These are phyloP conservation scores for Adansonia gregorii DNA, from an alignment of 441 rosid species.

Conservation along the genomic window DNA sequence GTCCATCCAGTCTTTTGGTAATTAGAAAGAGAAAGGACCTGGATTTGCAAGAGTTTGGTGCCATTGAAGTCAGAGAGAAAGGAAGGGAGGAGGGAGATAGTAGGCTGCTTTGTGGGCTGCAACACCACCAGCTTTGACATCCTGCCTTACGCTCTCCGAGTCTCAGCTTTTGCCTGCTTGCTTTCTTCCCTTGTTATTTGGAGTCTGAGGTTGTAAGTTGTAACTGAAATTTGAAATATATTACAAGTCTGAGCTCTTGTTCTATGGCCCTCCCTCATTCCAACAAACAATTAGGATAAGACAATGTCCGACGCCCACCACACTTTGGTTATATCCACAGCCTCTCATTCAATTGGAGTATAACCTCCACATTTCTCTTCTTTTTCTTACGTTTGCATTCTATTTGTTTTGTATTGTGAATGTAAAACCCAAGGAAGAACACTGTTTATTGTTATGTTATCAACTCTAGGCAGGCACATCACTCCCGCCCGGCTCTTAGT, in stretches of 20 bases:
- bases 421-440: neutral
- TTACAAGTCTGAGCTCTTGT: neutral
- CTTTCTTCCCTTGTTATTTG: slow-evolving; percentile 2
- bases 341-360: slow-evolving; percentile 44
- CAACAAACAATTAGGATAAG: slow-evolving; percentile 50
- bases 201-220: slow-evolving; percentile 17
- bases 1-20: neutral
- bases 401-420: too few species aligned
- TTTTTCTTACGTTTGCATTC: neutral
- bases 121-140: slow-evolving; percentile 74
- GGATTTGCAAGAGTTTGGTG: slow-evolving; percentile 66
- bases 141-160: slow-evolving; percentile 10
- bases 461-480: too few species aligned
- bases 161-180: neutral
- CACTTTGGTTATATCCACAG: slow-evolving; percentile 46
- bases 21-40: slow-evolving; percentile 44
- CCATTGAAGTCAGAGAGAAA: slow-evolving; percentile 90
- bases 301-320: slow-evolving; percentile 42
- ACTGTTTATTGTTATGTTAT: too few species aligned
- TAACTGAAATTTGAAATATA: slow-evolving; percentile 36
- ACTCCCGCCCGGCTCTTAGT: too few species aligned
- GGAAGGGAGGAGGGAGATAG: slow-evolving; percentile 71
- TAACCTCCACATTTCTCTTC: slow-evolving; percentile 1
- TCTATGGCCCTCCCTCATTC: slow-evolving; percentile 35
- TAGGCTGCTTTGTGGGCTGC: slow-evolving; percentile 74